Base-by-base conservation (phyloP, 2,329 filamentous ascomycete species). In the Ascochyta clinopodiicola region DNA sequence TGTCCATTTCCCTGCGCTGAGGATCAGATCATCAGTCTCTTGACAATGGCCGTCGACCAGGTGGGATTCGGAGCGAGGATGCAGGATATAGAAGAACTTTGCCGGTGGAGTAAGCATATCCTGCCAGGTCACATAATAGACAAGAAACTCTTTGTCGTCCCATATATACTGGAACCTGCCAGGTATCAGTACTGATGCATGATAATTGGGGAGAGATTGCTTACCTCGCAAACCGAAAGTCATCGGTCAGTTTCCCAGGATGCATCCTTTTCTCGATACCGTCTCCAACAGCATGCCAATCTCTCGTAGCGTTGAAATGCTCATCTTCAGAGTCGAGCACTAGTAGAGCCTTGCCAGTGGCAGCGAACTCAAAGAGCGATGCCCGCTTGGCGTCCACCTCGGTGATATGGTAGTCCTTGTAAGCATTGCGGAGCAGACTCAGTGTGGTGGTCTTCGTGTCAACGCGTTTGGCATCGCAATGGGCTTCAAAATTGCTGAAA, bases 1-100 rank as follows among this genome's bases (percentile, higher is more conserved):
- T 15, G 75, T 76, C 83, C 84, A 89, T 31, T 76, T 74, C 0
- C 83, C 82, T 0, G 80, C 85, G 2, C 81, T 81, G 1, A 83
- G 71, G 12, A 88, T 64, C 10, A 89, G 76, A 0, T 75, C 76
- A 49, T 88, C 81, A 9, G 64, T 69, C 27, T 66, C 62, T 22
- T 48, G 27, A 44, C 68, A 68, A 44, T 72, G 67, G 3, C 63
- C 65, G 2, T 60, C 49, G 19, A 48, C 19, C 17, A 63, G 56
- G 38, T 60, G 56, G 6, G 37, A 50, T 9, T 52, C 32, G 25
- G 40, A 32, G 12, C 61, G 56, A 0, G 61, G 60, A 27, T 60
- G 47, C 8, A 70, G 56, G 38, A 71, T 59, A 42, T 66, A 69
- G 47, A 68, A 69, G 7, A 59, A 31, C 15, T 50, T 55, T 9